These are phyloP conservation scores for Apiotrichum montevideense DNA, from an alignment of 1,284 basidiomycete species.

Conservation along the genomic window DNA sequence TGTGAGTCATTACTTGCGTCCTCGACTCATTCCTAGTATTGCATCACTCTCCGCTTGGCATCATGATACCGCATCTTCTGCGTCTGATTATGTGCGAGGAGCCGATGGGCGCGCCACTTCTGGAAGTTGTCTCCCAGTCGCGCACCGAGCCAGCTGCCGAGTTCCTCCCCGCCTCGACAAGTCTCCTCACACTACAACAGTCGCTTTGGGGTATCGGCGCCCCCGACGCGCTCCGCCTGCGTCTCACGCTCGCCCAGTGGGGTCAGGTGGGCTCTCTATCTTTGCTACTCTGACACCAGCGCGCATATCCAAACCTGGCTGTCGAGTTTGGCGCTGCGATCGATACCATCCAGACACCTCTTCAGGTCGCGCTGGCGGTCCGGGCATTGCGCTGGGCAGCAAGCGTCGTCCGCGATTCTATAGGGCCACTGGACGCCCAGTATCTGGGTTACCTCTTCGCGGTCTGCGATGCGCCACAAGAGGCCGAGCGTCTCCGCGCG, in stretches of 20 bases:
- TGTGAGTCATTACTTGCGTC: neutral
- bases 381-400: neutral
- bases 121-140: neutral
- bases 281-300: neutral
- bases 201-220: slow-evolving; percentile 15
- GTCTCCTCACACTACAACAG: slow-evolving; percentile 1
- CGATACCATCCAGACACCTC: neutral
- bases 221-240: slow-evolving; percentile 17
- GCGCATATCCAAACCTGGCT: neutral
- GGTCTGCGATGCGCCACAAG: neutral
- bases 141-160: neutral
- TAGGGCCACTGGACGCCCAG: slow-evolving; percentile 4
- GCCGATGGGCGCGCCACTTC: neutral
- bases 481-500: neutral
- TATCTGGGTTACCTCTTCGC: slow-evolving; percentile 6
- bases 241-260: slow-evolving; percentile 20
- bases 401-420: neutral
- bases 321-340: neutral
- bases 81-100: slow-evolving; percentile 11
- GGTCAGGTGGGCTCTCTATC: slow-evolving; percentile 5
- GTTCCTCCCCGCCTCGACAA: neutral
- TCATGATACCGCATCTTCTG: slow-evolving; percentile 21
- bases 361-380: neutral
- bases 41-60: slow-evolving; percentile 14
- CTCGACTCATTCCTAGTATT: slow-evolving; percentile 14